Evolutionary conservation across 2,329 filamentous ascomycete species (phyloP).

Genomic region (Colletotrichum higginsianum): DNA sequence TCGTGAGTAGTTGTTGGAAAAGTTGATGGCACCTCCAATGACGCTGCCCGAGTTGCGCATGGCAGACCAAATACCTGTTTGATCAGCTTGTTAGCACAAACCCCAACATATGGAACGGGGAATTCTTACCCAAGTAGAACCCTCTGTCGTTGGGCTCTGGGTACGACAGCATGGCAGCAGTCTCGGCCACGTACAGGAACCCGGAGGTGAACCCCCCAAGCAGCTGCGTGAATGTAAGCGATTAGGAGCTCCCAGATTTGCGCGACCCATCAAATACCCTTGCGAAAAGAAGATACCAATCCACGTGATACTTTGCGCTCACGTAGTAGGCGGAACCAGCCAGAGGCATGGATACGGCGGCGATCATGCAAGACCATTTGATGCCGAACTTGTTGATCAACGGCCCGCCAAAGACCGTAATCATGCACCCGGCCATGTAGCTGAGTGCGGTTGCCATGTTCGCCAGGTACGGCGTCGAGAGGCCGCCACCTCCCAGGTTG

Average conservation of each 20-base stretch:
- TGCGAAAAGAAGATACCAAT: conserved; percentile 51
- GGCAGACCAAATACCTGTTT: conserved; percentile 46
- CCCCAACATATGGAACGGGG: no score
- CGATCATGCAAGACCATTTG: conserved; percentile 54
- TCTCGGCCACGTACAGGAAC: conserved; percentile 49
- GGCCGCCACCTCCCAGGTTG: conserved; percentile 33
- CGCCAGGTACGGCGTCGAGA: conserved; percentile 36
- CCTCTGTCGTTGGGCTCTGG: conserved; percentile 41
- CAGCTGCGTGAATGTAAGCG: background rate
- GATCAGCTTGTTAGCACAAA: background rate
- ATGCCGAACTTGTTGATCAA: conserved; percentile 57
- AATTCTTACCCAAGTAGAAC: conserved; percentile 37
- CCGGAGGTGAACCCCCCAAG: conserved; percentile 43
- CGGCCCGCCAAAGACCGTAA: conserved; percentile 50
- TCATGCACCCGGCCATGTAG: conserved; percentile 25
- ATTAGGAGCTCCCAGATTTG: fast-evolving
- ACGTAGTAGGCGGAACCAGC: conserved; percentile 53
- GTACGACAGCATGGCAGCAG: conserved; percentile 47
- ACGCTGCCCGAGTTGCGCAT: conserved; percentile 49
- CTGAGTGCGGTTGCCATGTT: conserved; percentile 31
- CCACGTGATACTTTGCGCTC: conserved; percentile 48
- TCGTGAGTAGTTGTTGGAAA: conserved; percentile 57
- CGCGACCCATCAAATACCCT: conserved; percentile 32
- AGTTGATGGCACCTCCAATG: conserved; percentile 62
- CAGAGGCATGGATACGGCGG: conserved; percentile 52